Evolutionary conservation across 2,329 filamentous ascomycete species (phyloP), one percentile per base, ranked within the genome.

Genomic region (Moelleriella libera): DNA sequence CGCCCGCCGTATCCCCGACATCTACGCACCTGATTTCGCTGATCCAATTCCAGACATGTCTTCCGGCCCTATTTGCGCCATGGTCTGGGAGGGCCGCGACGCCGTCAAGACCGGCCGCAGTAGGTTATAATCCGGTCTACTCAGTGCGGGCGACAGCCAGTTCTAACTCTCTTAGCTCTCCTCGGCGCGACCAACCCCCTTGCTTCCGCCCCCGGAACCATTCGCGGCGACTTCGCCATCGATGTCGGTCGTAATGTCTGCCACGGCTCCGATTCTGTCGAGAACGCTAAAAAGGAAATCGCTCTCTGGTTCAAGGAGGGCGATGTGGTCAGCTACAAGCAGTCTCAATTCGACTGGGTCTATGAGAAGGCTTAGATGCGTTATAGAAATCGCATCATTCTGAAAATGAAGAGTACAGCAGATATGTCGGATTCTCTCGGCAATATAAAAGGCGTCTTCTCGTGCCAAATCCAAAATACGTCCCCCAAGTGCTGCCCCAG

Each of bases 281-380:
- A 98, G 82, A 95, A 81, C 76, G 92, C 92, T 73, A 81, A 97
- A 85, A 96, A 97, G 86, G 92, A 98, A 80, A 98, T 98, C 68
- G 84, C 83, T 63, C 83, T 97, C 67, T 98, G 92, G 92, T 98
- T 98, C 85, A 82, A 85, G 72, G 75, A 85, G 59, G 82, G 80
- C 59, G 92, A 97, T 71, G 67, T 95, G 64, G 71, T 88, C 71
- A 76, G 66, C 72, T 97, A 85, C 81, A 90, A 92, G 80, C 75
- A 76, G 58, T 76, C 85, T 67, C 78, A 86, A 74, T 79, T 85
- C 72, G 80, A 85, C 77, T 97, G 92, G 92, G 76, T 97, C 77
- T 97, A 96, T 78, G 92, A 98, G 85, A 90, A 94, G 78, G 60
- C 72, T 54, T 74, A 72, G 65, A 31, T 39, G 21, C 21, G 21